Conservation (phyloP, 1,284 basidiomycete genomes). For the Ceratobasidium sp. region DNA sequence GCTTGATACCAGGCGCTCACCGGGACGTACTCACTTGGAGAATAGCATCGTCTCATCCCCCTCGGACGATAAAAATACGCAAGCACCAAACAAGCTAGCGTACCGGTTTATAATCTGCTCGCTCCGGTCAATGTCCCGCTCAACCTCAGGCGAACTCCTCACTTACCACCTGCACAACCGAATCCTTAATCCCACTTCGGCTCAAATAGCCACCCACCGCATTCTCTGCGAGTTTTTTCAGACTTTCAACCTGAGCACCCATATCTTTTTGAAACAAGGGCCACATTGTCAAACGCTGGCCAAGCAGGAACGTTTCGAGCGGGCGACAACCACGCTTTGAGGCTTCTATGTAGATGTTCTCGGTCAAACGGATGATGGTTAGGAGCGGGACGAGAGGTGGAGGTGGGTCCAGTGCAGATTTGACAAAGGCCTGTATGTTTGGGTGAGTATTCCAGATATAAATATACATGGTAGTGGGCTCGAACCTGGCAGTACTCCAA, state of each 20-base stretch:
- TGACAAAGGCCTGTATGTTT: conserved; percentile 66
- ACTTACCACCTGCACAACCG: conserved; percentile 66
- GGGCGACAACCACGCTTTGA: conserved; percentile 78
- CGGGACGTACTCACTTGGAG: conserved; percentile 70
- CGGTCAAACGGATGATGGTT: conserved; percentile 87
- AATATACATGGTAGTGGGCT: conserved; percentile 20
- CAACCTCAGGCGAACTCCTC: not conserved
- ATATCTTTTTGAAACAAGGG: conserved; percentile 88
- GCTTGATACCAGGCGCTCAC: not conserved
- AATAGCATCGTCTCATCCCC: conserved; percentile 95
- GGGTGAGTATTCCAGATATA: not conserved
- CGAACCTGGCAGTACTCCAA: conserved; percentile 79
- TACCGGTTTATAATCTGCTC: conserved; percentile 68
- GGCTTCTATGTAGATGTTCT: conserved; percentile 73
- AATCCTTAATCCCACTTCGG: conserved; percentile 72
- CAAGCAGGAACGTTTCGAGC: conserved; percentile 78
- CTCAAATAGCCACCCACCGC: conserved; percentile 68
- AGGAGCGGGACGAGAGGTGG: conserved; percentile 78
- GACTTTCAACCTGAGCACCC: conserved; percentile 78
- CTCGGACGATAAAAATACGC: conserved; percentile 78
- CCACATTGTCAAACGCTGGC: conserved; percentile 84
- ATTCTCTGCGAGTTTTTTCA: conserved; percentile 80
- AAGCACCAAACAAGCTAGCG: conserved; percentile 76
- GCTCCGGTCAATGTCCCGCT: too few species aligned
- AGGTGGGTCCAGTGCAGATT: conserved; percentile 66